These are phyloP conservation scores for Ophiostoma pallidulum DNA, from an alignment of 2,329 filamentous ascomycete species.

Conservation along the genomic window DNA sequence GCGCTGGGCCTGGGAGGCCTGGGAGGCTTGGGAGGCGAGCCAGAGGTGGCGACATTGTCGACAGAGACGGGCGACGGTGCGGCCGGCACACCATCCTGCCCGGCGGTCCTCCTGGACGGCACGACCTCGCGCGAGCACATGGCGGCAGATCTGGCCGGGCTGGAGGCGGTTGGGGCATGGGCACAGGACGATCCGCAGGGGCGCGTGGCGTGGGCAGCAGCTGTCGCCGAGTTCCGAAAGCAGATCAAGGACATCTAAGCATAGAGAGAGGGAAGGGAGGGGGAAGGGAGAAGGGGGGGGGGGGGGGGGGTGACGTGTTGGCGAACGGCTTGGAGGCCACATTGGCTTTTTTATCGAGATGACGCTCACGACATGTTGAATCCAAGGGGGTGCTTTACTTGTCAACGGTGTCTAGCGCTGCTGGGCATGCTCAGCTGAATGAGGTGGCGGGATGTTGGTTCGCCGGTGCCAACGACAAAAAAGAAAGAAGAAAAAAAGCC, in stretches of 20 bases:
- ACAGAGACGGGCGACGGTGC: conserved; percentile 44
- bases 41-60: conserved; percentile 25
- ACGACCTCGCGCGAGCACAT: conserved; percentile 35
- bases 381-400: too few species aligned
- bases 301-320: background rate
- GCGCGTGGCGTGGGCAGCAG: conserved; percentile 8
- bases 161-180: conserved; percentile 33
- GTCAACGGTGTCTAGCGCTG: too few species aligned
- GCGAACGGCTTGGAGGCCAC: too few species aligned
- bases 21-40: too few species aligned
- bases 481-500: background rate
- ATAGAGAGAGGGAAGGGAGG: background rate
- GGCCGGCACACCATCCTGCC: conserved; percentile 17
- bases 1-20: conserved; percentile 37
- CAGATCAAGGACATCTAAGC: background rate
- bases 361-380: too few species aligned
- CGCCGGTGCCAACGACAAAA: too few species aligned
- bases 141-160: conserved; percentile 37
- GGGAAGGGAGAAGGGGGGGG: background rate
- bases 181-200: conserved; percentile 15
- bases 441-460: too few species aligned
- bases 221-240: conserved; percentile 8
- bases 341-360: too few species aligned
- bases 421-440: too few species aligned
- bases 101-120: conserved; percentile 15